Evolutionary conservation across 129 eudicot genomes (phyloP).

Genomic region (Gnaphalium uliginosum): DNA sequence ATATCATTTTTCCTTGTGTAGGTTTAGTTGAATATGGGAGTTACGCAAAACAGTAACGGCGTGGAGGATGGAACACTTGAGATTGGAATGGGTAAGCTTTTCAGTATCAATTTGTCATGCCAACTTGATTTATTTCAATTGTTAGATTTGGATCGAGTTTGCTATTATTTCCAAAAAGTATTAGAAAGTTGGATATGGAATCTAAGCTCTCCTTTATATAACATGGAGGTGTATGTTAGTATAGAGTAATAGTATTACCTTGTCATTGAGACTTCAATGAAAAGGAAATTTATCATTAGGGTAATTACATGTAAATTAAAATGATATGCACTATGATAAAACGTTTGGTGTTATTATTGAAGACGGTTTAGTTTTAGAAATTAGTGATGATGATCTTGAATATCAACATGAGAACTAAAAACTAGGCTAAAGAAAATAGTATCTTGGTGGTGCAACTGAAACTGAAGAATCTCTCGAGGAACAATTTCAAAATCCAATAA

Average conservation of each 20-base stretch:
- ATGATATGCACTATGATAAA: not conserved
- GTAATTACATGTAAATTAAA: not conserved
- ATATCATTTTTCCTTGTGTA: conserved; percentile 6
- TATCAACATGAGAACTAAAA: not conserved
- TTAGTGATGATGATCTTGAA: conserved; percentile 6
- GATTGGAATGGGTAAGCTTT: conserved; percentile 84
- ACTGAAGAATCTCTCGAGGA: not conserved
- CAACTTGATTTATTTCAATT: not conserved
- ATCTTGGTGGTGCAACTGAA: not conserved
- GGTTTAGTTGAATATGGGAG: conserved; percentile 56
- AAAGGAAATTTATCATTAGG: not conserved
- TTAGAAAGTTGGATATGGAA: not conserved
- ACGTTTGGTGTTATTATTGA: not conserved
- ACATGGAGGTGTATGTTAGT: not conserved
- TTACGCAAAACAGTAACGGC: conserved; percentile 48
- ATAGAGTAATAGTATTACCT: no score
- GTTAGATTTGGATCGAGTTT: not conserved
- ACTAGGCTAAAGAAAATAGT: not conserved
- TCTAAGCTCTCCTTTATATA: not conserved
- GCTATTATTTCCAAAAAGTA: not conserved
- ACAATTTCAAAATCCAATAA: not conserved
- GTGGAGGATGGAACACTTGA: conserved; percentile 86
- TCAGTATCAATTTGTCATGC: not conserved
- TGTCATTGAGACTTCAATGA: no score
- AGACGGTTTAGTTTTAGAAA: not conserved